These are phyloP conservation scores for Trematosphaeria pertusa DNA, from an alignment of 2,329 filamentous ascomycete genomes.

Conservation along the genomic window DNA sequence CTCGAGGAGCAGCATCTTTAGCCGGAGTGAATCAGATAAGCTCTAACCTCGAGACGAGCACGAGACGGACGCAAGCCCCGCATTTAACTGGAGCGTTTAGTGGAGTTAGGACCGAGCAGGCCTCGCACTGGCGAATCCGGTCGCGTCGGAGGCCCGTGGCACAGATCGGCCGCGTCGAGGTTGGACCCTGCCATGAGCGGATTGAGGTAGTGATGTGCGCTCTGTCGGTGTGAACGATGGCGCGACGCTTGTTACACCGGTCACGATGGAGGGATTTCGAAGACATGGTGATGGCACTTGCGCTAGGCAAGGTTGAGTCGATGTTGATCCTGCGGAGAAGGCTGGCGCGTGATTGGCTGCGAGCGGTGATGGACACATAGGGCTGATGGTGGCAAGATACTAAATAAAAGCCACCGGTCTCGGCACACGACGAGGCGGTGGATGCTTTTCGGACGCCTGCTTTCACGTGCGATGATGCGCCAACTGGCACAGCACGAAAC, in stretches of 20 bases:
- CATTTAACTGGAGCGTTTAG: too few relatives aligned
- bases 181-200: background rate
- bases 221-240: slow-evolving; percentile 7
- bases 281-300: too few relatives aligned
- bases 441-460: too few relatives aligned
- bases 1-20: too few relatives aligned
- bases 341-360: slow-evolving; percentile 10
- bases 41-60: too few relatives aligned
- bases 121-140: too few relatives aligned
- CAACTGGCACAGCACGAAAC: too few relatives aligned
- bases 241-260: slow-evolving; percentile 1
- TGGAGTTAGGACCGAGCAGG: too few relatives aligned
- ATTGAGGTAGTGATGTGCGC: slow-evolving; percentile 6
- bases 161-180: background rate
- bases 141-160: background rate
- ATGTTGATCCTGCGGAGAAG: slow-evolving; percentile 12
- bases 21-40: too few relatives aligned
- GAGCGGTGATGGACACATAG: background rate
- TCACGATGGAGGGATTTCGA: too few relatives aligned
- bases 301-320: background rate
- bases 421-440: slow-evolving; percentile 15
- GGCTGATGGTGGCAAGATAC: slow-evolving; percentile 16
- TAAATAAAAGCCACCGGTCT: slow-evolving; percentile 8
- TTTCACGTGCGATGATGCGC: too few relatives aligned
- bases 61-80: too few relatives aligned